Conservation (phyloP, 2,329 filamentous ascomycete genomes). For the Hypoxylon sp. region DNA sequence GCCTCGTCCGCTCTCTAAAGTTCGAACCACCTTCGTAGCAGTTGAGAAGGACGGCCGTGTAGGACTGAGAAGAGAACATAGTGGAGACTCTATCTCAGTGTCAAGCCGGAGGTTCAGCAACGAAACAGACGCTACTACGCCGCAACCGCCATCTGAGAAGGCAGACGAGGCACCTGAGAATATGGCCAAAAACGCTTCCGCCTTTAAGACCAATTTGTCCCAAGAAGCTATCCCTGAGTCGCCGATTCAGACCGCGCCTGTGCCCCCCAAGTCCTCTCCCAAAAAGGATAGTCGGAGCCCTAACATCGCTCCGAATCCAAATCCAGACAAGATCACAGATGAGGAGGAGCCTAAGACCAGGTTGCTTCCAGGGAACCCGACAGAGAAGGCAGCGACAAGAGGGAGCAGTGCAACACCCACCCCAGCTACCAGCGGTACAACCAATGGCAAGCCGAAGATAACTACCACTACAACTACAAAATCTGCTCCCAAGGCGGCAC, state of each 20-base stretch:
- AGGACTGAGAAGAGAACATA: constrained; percentile 64
- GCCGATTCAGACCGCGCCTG: constrained; percentile 51
- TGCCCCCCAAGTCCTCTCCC: constrained; percentile 45
- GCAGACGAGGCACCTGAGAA: constrained; percentile 55
- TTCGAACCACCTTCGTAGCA: constrained; percentile 81
- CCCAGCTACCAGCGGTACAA: constrained; percentile 34
- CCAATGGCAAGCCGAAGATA: constrained; percentile 52
- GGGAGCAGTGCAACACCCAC: constrained; percentile 42
- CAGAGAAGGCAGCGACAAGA: constrained; percentile 47
- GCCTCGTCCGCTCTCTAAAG: constrained; percentile 78
- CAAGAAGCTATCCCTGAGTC: constrained; percentile 62
- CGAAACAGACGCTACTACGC: constrained; percentile 58
- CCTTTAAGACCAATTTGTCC: constrained; percentile 55
- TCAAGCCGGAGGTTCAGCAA: constrained; percentile 57
- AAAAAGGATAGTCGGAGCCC: constrained; percentile 45
- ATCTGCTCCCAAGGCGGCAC: constrained; percentile 44
- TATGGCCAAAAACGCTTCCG: constrained; percentile 49
- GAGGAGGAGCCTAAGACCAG: constrained; percentile 56
- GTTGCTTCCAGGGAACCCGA: constrained; percentile 54
- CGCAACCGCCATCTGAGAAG: constrained; percentile 59
- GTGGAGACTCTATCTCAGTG: constrained; percentile 60
- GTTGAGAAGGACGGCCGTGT: constrained; percentile 76
- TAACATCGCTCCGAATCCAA: constrained; percentile 55
- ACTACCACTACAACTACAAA: constrained; percentile 49
- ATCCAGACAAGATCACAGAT: constrained; percentile 60